Evolutionary conservation across 768 basidiomycete species (phyloP), one percentile per base, ranked within the genome.

Genomic region (Mycena alexandri): DNA sequence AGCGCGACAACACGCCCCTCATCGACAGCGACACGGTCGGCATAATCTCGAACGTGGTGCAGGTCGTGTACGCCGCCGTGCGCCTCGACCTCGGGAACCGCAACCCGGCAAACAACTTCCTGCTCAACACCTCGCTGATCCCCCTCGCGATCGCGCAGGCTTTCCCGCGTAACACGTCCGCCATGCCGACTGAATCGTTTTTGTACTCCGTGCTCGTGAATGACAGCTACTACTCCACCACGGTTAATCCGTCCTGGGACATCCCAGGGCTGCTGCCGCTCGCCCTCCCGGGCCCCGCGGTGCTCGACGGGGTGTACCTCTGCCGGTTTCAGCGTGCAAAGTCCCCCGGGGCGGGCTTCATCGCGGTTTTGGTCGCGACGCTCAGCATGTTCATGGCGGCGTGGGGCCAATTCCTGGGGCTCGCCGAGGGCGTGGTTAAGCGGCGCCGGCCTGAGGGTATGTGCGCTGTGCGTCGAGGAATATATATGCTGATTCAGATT

Each of bases 61-160:
- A 78, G 56, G 25, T 55, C 19, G 53, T 73, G 9, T 69, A 74
- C 55, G 76, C 77, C n/a, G 65, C 71, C 14, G 56, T 75, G n/a
- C 72, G 75, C 43, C 59, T 78, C 17, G 77, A 77, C 41, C 62
- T 78, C 2, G 77, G 77, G 5, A 77, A 75, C 46, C 70, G 67
- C 21, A 72, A 71, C n/a, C 64, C 73, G 0, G 77, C 77, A 61
- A 78, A 78, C 64, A 78, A 78, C 64, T 75, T 78, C 64, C 59
- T 78, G 13, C 65, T 74, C 34, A 66, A 75, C 58, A 59, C 62
- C 1, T 25, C 62, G 12, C 12, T 46, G 8, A 47, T 69, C 14
- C 17, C 56, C 6, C 17, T 48, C 0, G 36, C 57, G 1, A 57
- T 69, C 24, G 6, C 19, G 17, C 17, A 19, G 33, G 34, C 4